Base-by-base conservation (phyloP, 169 alveolate genomes). In the Pseudocohnilembus persalinus region DNA sequence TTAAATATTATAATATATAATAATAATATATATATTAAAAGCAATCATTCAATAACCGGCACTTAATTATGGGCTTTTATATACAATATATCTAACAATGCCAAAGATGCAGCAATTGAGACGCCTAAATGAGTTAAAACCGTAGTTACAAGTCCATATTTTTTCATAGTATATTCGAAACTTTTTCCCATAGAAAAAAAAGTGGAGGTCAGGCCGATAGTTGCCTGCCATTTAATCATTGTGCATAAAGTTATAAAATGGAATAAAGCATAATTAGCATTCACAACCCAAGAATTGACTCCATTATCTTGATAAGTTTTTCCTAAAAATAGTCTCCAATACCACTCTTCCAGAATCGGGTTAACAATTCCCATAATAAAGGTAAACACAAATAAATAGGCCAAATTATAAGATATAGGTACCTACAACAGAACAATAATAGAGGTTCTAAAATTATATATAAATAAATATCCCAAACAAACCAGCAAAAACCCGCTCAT, bases 291-390 rank as follows among this genome's bases (percentile, higher is more conserved):
- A 49, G 68, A 49, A 78, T 63, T 49, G 1, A 29, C 49, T 78
- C 64, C 64, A 29, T 33, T 28, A 34, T 78, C 64, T 0, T 68
- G 63, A 0, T 33, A 68, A 20, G 76, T 78, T 49, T 78, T 78
- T 73, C 30, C 75, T 0, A 78, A 1, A 63, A 78, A 78, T 35
- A 78, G 29, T 78, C 83, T 78, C 83, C 83, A 78, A 29, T 35
- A 78, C 76, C 74, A 78, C 64, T 78, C 83, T 78, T 78, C 83
- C 75, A 78, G 28, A 29, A 78, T 26, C 1, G 83, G 83, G 49
- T 78, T 78, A 0, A 78, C 83, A 49, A 34, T 35, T 0, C 49
- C 83, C 15, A 78, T 31, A 63, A 78, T 29, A 34, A 28, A 74
- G 27, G 28, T 35, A 78, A 35, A 64, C 63, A 30, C 33, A 64